Percentiles rank a stretch among this genome's conserved stretches.
phyloP scores from a whole-genome alignment of 495 filamentous ascomycete species.

The Durotheca rogersii region DNA sequence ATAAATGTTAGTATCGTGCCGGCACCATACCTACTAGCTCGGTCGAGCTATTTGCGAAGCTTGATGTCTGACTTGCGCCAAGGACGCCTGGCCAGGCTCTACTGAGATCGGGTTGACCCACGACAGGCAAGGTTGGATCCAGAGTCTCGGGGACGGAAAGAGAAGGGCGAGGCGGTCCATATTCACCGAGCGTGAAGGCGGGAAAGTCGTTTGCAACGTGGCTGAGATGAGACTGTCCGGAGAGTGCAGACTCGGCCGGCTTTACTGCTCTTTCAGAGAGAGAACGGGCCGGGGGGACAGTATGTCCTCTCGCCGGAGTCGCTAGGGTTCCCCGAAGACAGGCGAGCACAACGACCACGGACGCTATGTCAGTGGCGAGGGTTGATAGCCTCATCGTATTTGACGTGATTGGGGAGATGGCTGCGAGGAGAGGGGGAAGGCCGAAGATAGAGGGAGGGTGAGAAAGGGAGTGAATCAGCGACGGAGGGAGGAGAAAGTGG shows the following conservation, averaged over 20 bases:
- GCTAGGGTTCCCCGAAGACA: constrained; percentile 32
- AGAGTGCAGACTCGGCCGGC: constrained; percentile 29
- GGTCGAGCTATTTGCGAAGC: neutral
- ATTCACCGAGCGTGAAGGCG: constrained; percentile 43
- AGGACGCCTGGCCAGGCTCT: neutral
- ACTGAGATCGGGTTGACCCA: constrained; percentile 4
- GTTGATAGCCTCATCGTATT: constrained; percentile 41
- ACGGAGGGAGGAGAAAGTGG: neutral
- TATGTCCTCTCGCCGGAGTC: constrained; percentile 30
- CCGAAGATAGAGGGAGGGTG: neutral
- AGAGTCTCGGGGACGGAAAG: constrained; percentile 26
- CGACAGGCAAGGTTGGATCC: constrained; percentile 6
- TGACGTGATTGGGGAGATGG: neutral
- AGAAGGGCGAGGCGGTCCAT: constrained; percentile 41
- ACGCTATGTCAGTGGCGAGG: constrained; percentile 38
- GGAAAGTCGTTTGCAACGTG: constrained; percentile 42
- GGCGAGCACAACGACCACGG: constrained; percentile 36
- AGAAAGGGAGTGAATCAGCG: neutral
- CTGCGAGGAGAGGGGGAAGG: neutral
- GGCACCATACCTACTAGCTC: constrained; percentile 8
- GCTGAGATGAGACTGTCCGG: constrained; percentile 26
- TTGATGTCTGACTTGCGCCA: constrained; percentile 2
- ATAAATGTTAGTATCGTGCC: neutral
- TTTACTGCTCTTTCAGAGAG: constrained; percentile 11
- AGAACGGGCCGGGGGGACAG: constrained; percentile 24